Evolutionary conservation across 345 rosid species (phyloP).

Genomic region (Eucalyptus erythrocorys): DNA sequence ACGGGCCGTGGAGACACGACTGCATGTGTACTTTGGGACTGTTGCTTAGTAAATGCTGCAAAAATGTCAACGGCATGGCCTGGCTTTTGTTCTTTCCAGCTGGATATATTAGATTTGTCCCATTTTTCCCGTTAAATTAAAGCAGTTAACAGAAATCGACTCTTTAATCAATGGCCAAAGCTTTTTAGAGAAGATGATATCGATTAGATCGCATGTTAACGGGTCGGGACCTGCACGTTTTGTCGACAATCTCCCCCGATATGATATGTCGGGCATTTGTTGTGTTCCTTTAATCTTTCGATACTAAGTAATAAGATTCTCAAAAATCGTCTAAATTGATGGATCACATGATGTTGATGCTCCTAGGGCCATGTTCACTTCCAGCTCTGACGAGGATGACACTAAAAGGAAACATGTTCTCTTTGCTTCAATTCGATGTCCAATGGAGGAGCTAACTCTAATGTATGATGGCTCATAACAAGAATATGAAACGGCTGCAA

Average conservation of each 20-base stretch:
- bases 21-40: neutral
- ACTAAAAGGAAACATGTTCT: neutral
- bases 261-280: neutral
- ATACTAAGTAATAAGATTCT: neutral
- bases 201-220: neutral
- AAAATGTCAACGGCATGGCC: neutral
- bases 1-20: neutral
- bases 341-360: neutral
- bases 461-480: neutral
- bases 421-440: neutral
- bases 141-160: neutral
- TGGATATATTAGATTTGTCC: neutral
- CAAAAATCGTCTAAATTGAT: accelerated
- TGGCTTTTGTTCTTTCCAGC: neutral
- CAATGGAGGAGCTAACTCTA: neutral
- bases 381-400: neutral
- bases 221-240: neutral
- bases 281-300: accelerated
- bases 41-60: neutral
- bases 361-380: neutral
- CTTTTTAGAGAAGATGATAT: neutral
- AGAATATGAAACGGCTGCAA: neutral
- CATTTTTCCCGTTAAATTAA: neutral
- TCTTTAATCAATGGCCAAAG: neutral
- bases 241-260: neutral